These are phyloP conservation scores for Alternaria triticimaculans DNA, from an alignment of 2,329 filamentous ascomycete genomes.

Conservation along the genomic window DNA sequence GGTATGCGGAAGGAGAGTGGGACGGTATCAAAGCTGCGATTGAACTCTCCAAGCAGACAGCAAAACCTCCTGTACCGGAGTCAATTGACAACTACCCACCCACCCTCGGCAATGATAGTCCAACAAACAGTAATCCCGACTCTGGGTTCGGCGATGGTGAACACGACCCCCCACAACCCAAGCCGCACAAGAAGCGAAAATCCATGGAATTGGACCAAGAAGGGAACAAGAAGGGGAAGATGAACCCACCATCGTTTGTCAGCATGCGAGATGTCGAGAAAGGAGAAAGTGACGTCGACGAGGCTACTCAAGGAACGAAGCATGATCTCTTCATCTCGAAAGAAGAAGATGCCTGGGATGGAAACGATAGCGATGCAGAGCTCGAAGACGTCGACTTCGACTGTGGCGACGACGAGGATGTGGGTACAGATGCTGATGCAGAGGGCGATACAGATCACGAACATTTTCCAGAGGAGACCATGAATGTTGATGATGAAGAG, in stretches of 20 bases:
- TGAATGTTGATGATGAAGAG: background rate
- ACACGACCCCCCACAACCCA: background rate
- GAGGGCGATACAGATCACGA: background rate
- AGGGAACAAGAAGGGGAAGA: background rate
- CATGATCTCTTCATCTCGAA: background rate
- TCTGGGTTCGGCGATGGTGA: background rate
- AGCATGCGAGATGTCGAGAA: background rate
- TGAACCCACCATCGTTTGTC: background rate
- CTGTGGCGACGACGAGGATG: background rate
- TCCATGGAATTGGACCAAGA: background rate
- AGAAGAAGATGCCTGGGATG: background rate
- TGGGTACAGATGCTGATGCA: background rate
- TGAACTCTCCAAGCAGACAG: background rate
- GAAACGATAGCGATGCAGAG: background rate
- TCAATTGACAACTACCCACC: background rate
- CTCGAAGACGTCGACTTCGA: background rate
- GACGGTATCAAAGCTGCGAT: background rate
- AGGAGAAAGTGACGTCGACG: background rate
- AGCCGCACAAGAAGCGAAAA: background rate
- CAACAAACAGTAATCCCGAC: background rate
- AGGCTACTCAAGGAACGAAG: background rate
- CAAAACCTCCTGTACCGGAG: background rate
- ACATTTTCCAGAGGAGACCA: background rate
- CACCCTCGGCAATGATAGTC: background rate
- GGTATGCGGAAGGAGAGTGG: background rate